phyloP scores from a whole-genome alignment of 2,329 filamentous ascomycete genomes.

The Arthroderma uncinatum region DNA sequence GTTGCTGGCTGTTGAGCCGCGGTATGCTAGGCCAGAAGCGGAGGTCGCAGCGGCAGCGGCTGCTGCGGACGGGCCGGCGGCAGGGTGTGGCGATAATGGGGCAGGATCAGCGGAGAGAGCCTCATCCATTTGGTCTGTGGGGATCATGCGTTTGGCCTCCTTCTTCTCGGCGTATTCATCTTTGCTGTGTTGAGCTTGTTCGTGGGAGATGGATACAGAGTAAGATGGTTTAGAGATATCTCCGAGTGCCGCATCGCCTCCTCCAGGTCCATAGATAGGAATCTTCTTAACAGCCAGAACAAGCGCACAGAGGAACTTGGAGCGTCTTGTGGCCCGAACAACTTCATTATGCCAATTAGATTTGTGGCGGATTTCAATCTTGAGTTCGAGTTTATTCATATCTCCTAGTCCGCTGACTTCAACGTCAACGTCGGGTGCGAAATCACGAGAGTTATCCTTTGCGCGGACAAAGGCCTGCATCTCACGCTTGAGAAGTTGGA shows the following conservation, averaged over 20 bases:
- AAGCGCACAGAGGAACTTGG: constrained; percentile 94
- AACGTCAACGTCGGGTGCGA: constrained; percentile 71
- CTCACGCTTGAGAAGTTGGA: constrained; percentile 72
- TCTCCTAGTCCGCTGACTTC: constrained; percentile 68
- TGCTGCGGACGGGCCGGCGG: constrained; percentile 26
- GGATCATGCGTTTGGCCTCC: constrained; percentile 55
- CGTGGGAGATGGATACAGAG: constrained; percentile 62
- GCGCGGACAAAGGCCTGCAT: constrained; percentile 74
- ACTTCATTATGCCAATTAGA: constrained; percentile 83
- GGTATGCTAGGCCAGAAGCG: constrained; percentile 1
- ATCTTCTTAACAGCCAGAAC: constrained; percentile 75
- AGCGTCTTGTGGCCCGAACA: constrained; percentile 67
- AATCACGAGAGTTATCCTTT: constrained; percentile 81
- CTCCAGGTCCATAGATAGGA: constrained; percentile 72
- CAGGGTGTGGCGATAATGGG: constrained; percentile 15
- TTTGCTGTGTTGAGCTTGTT: constrained; percentile 53
- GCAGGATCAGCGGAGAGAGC: constrained; percentile 2
- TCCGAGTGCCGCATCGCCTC: constrained; percentile 52
- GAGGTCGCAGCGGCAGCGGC: constrained; percentile 16
- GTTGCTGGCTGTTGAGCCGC: neutral
- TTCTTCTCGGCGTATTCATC: constrained; percentile 49
- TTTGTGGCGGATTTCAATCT: constrained; percentile 81
- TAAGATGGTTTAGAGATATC: constrained; percentile 63
- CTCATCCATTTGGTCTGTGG: constrained; percentile 27
- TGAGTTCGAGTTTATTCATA: constrained; percentile 76